These are phyloP conservation scores for Clavariopsis aquatica DNA, from an alignment of 495 filamentous ascomycete species.

Conservation along the genomic window DNA sequence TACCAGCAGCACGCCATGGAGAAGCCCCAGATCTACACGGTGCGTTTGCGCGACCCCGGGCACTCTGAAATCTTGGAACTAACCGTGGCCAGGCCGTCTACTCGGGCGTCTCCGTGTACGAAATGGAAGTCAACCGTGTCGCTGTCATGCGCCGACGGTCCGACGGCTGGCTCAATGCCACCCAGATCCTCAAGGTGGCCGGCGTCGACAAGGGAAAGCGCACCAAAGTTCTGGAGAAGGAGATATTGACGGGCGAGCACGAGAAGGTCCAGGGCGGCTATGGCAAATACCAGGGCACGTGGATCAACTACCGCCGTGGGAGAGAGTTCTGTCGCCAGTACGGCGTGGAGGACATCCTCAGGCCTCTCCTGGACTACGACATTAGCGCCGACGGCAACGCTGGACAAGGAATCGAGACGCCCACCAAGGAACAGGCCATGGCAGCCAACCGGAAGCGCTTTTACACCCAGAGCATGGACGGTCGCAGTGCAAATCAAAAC, in stretches of 20 bases:
- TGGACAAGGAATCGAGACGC: constrained; percentile 70
- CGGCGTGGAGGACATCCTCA: constrained; percentile 82
- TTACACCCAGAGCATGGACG: constrained; percentile 74
- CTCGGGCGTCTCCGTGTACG: constrained; percentile 91
- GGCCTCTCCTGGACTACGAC: constrained; percentile 85
- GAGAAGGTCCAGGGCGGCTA: constrained; percentile 99
- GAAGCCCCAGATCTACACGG: constrained; percentile 76
- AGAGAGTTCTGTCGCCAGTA: constrained; percentile 92
- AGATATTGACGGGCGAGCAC: constrained; percentile 91
- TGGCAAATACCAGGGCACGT: constrained; percentile 97
- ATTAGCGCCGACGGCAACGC: constrained; percentile 73
- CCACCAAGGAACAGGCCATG: constrained; percentile 99
- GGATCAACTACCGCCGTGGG: constrained; percentile 89
- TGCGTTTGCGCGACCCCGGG: constrained; percentile 43
- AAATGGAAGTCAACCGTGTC: constrained; percentile 91
- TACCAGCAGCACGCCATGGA: constrained; percentile 55
- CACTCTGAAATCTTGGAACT: background rate
- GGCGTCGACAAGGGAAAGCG: constrained; percentile 95
- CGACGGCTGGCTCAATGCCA: constrained; percentile 51
- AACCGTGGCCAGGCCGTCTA: constrained; percentile 71
- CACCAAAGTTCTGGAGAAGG: constrained; percentile 96
- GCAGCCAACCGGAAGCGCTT: constrained; percentile 91
- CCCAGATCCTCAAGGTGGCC: constrained; percentile 72
- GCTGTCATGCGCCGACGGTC: constrained; percentile 91
- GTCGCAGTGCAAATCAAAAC: constrained; percentile 62